A percentile compares a stretch with the other conserved stretches of the same genome.
Conservation (phyloP, 768 basidiomycete genomes). For the Hysterangium stoloniferum region DNA sequence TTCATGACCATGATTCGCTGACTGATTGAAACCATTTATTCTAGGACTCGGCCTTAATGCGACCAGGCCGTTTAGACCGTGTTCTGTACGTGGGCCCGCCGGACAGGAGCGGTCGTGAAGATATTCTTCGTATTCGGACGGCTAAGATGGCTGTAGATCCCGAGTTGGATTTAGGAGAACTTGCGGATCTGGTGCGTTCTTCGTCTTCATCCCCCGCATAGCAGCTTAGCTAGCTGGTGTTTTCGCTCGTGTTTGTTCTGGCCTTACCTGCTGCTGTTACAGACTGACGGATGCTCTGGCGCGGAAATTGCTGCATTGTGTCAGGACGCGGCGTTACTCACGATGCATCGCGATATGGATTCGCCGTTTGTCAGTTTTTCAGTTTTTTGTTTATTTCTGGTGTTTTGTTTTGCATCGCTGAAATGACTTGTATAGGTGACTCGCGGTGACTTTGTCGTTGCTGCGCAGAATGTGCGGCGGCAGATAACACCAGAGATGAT, state of each 20-base stretch:
- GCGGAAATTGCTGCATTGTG: constrained; percentile 89
- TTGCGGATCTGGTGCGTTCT: constrained; percentile 62
- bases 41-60: constrained; percentile 91
- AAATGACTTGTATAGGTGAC: constrained; percentile 52
- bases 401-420: not conserved
- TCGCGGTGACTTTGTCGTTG: constrained; percentile 60
- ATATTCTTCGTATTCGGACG: constrained; percentile 77
- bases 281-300: constrained; percentile 96
- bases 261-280: constrained; percentile 9
- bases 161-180: constrained; percentile 52
- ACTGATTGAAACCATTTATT: not conserved
- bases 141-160: constrained; percentile 74
- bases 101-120: constrained; percentile 66
- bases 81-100: constrained; percentile 94
- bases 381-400: not conserved
- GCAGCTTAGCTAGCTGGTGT: not conserved
- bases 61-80: constrained; percentile 90
- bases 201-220: not conserved
- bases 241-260: too few relatives aligned
- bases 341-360: constrained; percentile 84
- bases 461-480: constrained; percentile 60
- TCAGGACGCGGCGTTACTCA: constrained; percentile 89
- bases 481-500: constrained; percentile 83
- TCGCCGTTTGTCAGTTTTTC: constrained; percentile 57
- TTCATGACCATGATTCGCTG: too few relatives aligned